Evolutionary conservation across 2,329 filamentous ascomycete species (phyloP).

Genomic region (Chaetomiaceae sp.): DNA sequence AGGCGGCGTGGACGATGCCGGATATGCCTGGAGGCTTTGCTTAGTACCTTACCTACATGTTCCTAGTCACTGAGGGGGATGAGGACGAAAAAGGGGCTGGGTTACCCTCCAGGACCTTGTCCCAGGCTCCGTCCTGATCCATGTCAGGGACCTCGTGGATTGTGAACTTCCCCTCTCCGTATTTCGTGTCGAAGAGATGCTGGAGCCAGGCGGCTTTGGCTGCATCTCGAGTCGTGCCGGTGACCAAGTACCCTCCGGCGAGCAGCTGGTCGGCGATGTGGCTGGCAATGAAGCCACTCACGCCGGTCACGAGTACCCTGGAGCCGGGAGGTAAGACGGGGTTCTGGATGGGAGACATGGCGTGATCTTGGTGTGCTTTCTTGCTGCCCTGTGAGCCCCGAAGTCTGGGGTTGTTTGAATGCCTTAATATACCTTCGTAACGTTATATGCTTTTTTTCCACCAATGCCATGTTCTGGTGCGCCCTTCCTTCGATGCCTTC

Average conservation of each 20-base stretch:
- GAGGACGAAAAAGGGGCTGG: neutral
- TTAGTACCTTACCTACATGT: neutral
- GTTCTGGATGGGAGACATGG: neutral
- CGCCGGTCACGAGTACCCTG: slow-evolving; percentile 41
- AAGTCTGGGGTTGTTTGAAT: too few relatives aligned
- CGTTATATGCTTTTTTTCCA: neutral
- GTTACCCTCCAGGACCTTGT: slow-evolving; percentile 26
- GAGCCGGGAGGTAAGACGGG: neutral
- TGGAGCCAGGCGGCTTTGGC: slow-evolving; percentile 27
- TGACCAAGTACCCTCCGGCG: slow-evolving; percentile 38
- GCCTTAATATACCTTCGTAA: too few relatives aligned
- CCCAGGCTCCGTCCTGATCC: slow-evolving; percentile 26
- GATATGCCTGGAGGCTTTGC: slow-evolving; percentile 18
- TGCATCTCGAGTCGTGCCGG: slow-evolving; percentile 40
- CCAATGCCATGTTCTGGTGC: neutral
- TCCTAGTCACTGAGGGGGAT: too few relatives aligned
- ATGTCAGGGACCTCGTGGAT: slow-evolving; percentile 35
- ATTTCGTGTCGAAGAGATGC: slow-evolving; percentile 18
- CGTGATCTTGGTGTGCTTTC: neutral
- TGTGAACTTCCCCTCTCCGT: slow-evolving; percentile 34
- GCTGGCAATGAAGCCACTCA: slow-evolving; percentile 42
- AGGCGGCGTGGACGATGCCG: slow-evolving; percentile 38
- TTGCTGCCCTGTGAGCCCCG: too few relatives aligned
- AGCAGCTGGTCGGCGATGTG: slow-evolving; percentile 41
- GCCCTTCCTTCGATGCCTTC: neutral